phyloP scores from a whole-genome alignment of 108 stramenopile genomes.

The Pseudonitzschia multiseries region DNA sequence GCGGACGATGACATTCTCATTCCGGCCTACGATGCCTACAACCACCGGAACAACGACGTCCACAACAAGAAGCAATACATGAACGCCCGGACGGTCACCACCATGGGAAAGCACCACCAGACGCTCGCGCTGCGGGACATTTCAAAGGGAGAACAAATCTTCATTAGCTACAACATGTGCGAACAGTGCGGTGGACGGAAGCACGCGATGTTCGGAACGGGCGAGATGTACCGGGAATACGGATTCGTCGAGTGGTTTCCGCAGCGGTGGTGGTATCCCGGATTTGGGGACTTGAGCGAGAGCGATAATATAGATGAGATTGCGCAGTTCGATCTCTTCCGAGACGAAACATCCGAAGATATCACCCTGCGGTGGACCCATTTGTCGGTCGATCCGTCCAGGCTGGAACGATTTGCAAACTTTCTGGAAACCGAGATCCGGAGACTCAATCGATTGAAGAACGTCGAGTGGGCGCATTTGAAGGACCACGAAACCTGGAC shows the following conservation, averaged over 20 bases:
- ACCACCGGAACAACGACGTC: constrained; percentile 48
- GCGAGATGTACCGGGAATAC: constrained; percentile 40
- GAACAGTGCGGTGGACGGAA: constrained; percentile 13
- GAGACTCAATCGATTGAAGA: constrained; percentile 1
- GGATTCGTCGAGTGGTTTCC: constrained; percentile 42
- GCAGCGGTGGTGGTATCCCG: constrained; percentile 22
- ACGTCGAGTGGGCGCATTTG: constrained; percentile 8
- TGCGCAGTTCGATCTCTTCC: constrained; percentile 2
- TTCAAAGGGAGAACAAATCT: constrained; percentile 29
- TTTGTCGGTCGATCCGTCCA: neutral
- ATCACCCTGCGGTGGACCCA: neutral
- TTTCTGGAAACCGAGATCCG: constrained; percentile 5
- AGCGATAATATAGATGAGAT: neutral
- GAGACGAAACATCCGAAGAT: neutral
- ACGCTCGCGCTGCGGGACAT: neutral
- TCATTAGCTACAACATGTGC: constrained; percentile 20
- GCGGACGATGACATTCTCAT: constrained; percentile 62
- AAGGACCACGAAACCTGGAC: too few species aligned
- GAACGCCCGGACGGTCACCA: neutral
- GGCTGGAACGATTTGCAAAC: neutral
- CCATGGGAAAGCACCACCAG: neutral
- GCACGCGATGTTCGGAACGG: constrained; percentile 21
- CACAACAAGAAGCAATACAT: constrained; percentile 20
- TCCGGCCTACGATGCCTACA: constrained; percentile 44
- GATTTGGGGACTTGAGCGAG: neutral